Base-by-base conservation (phyloP, 2,329 filamentous ascomycete genomes). In the Peltaster fructicola region DNA sequence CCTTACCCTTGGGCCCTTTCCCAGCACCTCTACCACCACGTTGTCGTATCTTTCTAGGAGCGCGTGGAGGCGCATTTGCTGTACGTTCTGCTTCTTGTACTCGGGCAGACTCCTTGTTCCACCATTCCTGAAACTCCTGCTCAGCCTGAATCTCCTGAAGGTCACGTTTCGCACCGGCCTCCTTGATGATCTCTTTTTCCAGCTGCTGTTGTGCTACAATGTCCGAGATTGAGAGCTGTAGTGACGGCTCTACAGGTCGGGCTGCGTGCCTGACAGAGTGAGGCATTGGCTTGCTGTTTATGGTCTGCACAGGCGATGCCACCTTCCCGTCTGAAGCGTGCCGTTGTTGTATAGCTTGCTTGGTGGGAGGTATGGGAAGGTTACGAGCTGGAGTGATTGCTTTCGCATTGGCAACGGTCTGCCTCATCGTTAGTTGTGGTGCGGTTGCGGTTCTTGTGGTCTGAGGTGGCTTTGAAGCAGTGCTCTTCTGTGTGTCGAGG, bases 111-210 rank as follows among this genome's bases (percentile, higher is more conserved):
- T 92, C 84, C 33, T 77, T 72, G 37, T 90, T 80, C 82, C 82
- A 92, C 82, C 84, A 92, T 47, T 90, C 73, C 46, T 93, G 80
- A 47, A 98, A 98, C 25, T 81, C 81, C 45, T 98, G 88, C 51
- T 98, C 88, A 36, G 88, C 72, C 48, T 98, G 88, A 30, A 98
- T 98, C 34, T 95, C 88, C 43, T 90, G 73, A 15, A 98, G 56
- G 34, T 79, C 88, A 28, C 85, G 68, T 53, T 91, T 93, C 2
- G 82, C 79, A 7, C 73, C 73, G 1, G 82, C 80, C 45, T 92
- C 84, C 26, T 70, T 74, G 32, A 90, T 72, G 10, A 69, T 66
- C 29, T 81, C 70, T 44, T 90, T 88, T 46, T 93, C 84, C 6
- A 69, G 69, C 47, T 75, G 70, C 51, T 98, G 82, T 43, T 91